Evolutionary conservation across 2,329 filamentous ascomycete genomes (phyloP).

Genomic region (Thyridium curvatum): DNA sequence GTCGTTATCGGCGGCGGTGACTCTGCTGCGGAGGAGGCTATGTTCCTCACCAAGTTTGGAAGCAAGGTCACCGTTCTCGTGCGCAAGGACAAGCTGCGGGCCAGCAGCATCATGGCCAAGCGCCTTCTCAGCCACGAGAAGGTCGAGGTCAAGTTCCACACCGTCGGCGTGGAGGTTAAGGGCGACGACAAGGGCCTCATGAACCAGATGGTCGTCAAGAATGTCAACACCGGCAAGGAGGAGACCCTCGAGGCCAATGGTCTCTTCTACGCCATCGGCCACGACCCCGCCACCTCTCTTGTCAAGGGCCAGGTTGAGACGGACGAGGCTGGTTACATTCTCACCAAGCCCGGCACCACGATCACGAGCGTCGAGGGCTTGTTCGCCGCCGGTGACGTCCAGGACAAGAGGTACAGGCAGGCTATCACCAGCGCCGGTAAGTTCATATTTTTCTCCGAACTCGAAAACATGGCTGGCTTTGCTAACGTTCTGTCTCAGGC

Average conservation of each 20-base stretch:
- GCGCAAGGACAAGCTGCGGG: conserved; percentile 77
- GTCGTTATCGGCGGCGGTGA: conserved; percentile 96
- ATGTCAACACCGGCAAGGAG: conserved; percentile 67
- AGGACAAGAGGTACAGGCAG: conserved; percentile 97
- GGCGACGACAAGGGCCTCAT: conserved; percentile 83
- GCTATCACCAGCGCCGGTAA: conserved; percentile 93
- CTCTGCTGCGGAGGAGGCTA: conserved; percentile 92
- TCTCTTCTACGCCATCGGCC: conserved; percentile 94
- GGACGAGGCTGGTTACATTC: conserved; percentile 85
- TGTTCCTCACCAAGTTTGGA: conserved; percentile 97
- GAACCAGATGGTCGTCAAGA: conserved; percentile 78
- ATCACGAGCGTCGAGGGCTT: conserved; percentile 85
- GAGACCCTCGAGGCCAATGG: conserved; percentile 87
- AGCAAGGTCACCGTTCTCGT: conserved; percentile 93
- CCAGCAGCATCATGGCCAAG: conserved; percentile 87
- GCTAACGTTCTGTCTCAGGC: conserved; percentile 39
- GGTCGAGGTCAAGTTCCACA: conserved; percentile 84
- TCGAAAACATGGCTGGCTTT: conserved; percentile 7
- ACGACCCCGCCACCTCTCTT: conserved; percentile 86
- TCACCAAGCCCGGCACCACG: conserved; percentile 83
- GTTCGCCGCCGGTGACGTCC: conserved; percentile 94
- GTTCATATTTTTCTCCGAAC: conserved; percentile 23
- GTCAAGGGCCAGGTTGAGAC: conserved; percentile 83
- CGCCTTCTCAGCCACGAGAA: conserved; percentile 79
- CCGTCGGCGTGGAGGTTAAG: conserved; percentile 72